Evolutionary conservation across 2,329 filamentous ascomycete genomes (phyloP).

Genomic region (Penicillium sp.): DNA sequence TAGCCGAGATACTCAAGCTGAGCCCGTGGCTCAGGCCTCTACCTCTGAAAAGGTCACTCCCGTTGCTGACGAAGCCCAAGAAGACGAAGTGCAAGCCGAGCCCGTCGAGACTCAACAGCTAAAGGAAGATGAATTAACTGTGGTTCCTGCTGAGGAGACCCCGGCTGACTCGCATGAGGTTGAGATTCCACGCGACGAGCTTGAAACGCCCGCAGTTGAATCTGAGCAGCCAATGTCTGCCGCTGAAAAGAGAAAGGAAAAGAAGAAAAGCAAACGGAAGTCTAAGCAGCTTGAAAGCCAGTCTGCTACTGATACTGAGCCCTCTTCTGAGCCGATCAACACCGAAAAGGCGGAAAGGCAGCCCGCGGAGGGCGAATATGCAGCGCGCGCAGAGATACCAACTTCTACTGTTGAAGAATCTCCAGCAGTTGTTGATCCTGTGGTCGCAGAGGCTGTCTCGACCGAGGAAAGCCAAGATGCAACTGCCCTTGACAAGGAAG

Average conservation of each 20-base stretch:
- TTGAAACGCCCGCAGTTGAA: background rate
- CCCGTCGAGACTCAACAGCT: background rate
- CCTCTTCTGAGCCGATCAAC: background rate
- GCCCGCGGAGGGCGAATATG: background rate
- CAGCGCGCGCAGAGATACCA: background rate
- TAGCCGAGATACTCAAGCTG: background rate
- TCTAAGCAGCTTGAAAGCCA: slow-evolving; percentile 15
- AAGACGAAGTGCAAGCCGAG: background rate
- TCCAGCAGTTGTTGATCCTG: background rate
- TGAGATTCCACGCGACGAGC: slow-evolving; percentile 1
- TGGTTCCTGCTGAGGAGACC: background rate
- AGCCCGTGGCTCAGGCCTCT: background rate
- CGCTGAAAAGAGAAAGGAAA: slow-evolving; percentile 39
- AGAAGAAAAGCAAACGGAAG: slow-evolving; percentile 39
- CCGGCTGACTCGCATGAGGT: background rate
- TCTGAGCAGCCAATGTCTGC: slow-evolving; percentile 17
- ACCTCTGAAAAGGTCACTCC: background rate
- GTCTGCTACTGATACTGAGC: slow-evolving; percentile 1
- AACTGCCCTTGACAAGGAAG: background rate
- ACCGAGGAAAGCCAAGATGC: background rate
- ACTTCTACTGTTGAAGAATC: background rate
- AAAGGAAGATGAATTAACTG: background rate
- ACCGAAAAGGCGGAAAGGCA: background rate
- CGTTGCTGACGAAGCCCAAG: background rate
- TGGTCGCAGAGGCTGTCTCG: background rate